These are phyloP conservation scores for Straminergon stramineum DNA, from an alignment of 225 moss, liverwort and hornwort genomes.

Conservation along the genomic window DNA sequence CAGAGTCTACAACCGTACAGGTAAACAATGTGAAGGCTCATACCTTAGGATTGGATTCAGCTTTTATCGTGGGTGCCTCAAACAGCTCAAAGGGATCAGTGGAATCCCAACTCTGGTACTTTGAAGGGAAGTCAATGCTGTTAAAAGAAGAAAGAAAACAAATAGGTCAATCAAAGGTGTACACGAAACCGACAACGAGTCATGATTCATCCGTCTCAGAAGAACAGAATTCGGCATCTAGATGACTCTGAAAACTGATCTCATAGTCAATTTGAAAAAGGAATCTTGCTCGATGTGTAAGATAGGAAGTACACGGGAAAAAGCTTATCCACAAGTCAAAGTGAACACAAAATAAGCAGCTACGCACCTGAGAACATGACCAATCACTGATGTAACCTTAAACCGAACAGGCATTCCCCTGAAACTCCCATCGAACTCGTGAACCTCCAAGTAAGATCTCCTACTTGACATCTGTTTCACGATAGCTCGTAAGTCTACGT, in stretches of 20 bases:
- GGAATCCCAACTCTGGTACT: slow-evolving; percentile 98
- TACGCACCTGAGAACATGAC: slow-evolving; percentile 86
- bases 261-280: neutral
- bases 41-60: slow-evolving; percentile 95
- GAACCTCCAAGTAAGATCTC: slow-evolving; percentile 91
- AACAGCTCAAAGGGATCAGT: slow-evolving; percentile 95
- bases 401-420: slow-evolving; percentile 59
- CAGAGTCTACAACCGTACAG: neutral
- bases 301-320: neutral
- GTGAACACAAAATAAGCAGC: neutral
- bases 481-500: slow-evolving; percentile 2
- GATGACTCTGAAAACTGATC: neutral
- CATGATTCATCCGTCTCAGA: neutral
- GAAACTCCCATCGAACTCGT: slow-evolving; percentile 93
- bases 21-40: neutral
- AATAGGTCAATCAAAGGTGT: neutral
- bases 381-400: slow-evolving; percentile 90
- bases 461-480: slow-evolving; percentile 77
- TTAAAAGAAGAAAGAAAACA: neutral
- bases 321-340: neutral
- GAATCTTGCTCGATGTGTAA: neutral
- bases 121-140: slow-evolving; percentile 92
- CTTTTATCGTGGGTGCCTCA: slow-evolving; percentile 87
- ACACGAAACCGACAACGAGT: neutral
- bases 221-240: neutral